These are phyloP conservation scores for Lactarius quietus DNA, from an alignment of 768 basidiomycete species.

Conservation along the genomic window DNA sequence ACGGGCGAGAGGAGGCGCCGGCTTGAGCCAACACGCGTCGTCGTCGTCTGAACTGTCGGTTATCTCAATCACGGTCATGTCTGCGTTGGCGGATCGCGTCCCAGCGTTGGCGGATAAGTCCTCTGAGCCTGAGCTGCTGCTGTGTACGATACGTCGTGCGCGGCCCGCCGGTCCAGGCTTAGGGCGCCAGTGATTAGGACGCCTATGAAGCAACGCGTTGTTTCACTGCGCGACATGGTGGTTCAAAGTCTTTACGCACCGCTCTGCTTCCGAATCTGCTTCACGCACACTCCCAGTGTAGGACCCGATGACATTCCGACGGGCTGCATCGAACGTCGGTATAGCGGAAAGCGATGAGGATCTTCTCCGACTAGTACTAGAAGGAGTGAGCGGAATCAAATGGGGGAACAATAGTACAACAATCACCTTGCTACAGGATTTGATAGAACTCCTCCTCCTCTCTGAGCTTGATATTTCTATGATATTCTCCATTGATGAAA, in stretches of 20 bases:
- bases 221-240: background rate
- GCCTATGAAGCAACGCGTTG: background rate
- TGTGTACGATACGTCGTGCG: slow-evolving; percentile 15
- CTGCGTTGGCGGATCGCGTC: background rate
- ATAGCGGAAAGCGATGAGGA: slow-evolving; percentile 10
- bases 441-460: background rate
- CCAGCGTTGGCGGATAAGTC: background rate
- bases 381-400: background rate
- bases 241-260: slow-evolving; percentile 5
- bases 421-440: slow-evolving; percentile 4
- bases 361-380: slow-evolving; percentile 9
- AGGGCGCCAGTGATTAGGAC: background rate
- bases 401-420: background rate
- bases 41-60: slow-evolving; percentile 19
- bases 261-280: slow-evolving; percentile 12
- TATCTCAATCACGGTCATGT: slow-evolving; percentile 12
- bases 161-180: slow-evolving; percentile 9
- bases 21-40: background rate
- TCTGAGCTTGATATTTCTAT: slow-evolving; percentile 20
- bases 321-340: background rate
- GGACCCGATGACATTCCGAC: background rate
- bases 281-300: background rate
- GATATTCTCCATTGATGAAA: background rate
- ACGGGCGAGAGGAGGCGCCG: background rate
- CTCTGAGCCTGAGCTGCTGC: slow-evolving; percentile 15